Percentiles rank a stretch among this genome's conserved stretches.
These are phyloP conservation scores for Penicillium sp. DNA, from an alignment of 2,329 filamentous ascomycete genomes.

Conservation along the genomic window DNA sequence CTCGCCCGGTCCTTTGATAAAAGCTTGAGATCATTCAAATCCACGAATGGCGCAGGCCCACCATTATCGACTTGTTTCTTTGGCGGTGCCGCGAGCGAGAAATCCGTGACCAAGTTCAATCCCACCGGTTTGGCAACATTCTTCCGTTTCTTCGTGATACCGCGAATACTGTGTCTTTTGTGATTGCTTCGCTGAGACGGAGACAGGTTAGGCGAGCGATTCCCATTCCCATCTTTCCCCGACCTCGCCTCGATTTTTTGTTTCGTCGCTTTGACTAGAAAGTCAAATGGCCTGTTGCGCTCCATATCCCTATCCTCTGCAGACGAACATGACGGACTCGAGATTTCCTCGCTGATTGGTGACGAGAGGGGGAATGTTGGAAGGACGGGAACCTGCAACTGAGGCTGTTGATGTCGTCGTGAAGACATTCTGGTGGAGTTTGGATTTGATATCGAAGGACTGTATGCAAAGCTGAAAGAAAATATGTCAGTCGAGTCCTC, in stretches of 20 bases:
- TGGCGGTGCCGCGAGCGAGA: constrained; percentile 31
- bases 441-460: background rate
- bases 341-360: constrained; percentile 48
- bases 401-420: constrained; percentile 30
- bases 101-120: constrained; percentile 50
- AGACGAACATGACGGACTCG: constrained; percentile 42
- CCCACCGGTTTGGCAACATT: constrained; percentile 39
- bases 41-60: constrained; percentile 35
- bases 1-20: constrained; percentile 40
- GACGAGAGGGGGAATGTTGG: constrained; percentile 49
- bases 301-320: constrained; percentile 36
- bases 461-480: background rate
- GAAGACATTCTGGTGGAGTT: constrained; percentile 25
- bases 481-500: background rate
- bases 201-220: constrained; percentile 7
- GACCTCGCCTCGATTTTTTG: constrained; percentile 22
- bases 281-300: constrained; percentile 37
- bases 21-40: constrained; percentile 43
- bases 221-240: constrained; percentile 13
- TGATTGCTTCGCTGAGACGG: constrained; percentile 13
- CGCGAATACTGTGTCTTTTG: constrained; percentile 21
- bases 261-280: constrained; percentile 31
- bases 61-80: constrained; percentile 16
- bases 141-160: constrained; percentile 29
- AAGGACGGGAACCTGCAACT: constrained; percentile 35